Percentiles rank a stretch among this genome's conserved stretches.
Evolutionary conservation across 1,284 basidiomycete species (phyloP).

Genomic region (Leccinum pachyderme): DNA sequence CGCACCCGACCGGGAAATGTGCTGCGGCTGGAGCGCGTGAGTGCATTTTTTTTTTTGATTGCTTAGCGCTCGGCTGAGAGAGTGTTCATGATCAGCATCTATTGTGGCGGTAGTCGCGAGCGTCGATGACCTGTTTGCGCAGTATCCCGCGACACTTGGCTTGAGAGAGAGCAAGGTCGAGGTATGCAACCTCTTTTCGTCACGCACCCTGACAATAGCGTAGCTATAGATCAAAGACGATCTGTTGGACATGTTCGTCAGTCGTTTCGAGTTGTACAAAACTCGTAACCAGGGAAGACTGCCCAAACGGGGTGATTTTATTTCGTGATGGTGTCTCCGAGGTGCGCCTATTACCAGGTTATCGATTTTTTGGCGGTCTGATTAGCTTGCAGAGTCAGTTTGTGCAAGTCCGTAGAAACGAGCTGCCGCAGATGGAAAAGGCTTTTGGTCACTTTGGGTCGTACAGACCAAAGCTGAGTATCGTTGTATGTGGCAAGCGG

Average conservation of each 20-base stretch:
- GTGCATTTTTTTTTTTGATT: slow-evolving; percentile 1
- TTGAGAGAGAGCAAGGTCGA: slow-evolving; percentile 65
- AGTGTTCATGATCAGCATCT: slow-evolving; percentile 42
- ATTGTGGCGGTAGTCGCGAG: slow-evolving; percentile 78
- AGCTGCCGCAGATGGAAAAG: slow-evolving; percentile 53
- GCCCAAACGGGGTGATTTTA: slow-evolving; percentile 65
- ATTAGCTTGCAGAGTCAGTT: slow-evolving; percentile 58
- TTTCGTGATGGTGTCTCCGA: slow-evolving; percentile 79
- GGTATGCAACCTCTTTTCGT: slow-evolving; percentile 38
- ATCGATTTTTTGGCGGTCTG: background rate
- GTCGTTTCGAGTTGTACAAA: slow-evolving; percentile 60
- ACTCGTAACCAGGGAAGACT: slow-evolving; percentile 45
- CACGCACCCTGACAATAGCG: background rate
- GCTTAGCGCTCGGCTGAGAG: background rate
- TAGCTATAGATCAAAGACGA: slow-evolving; percentile 60
- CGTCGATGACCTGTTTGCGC: slow-evolving; percentile 60
- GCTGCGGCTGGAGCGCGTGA: slow-evolving; percentile 54
- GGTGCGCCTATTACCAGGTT: slow-evolving; percentile 34
- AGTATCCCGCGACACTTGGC: slow-evolving; percentile 68
- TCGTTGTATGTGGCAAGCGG: slow-evolving; percentile 76
- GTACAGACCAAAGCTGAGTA: slow-evolving; percentile 65
- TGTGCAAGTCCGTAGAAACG: slow-evolving; percentile 52
- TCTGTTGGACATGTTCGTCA: slow-evolving; percentile 63
- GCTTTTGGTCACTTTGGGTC: slow-evolving; percentile 56
- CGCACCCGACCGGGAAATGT: slow-evolving; percentile 56